Evolutionary conservation across 305 asterid genomes (phyloP), one percentile per base, ranked within the genome.

Genomic region (Andrographis paniculata): DNA sequence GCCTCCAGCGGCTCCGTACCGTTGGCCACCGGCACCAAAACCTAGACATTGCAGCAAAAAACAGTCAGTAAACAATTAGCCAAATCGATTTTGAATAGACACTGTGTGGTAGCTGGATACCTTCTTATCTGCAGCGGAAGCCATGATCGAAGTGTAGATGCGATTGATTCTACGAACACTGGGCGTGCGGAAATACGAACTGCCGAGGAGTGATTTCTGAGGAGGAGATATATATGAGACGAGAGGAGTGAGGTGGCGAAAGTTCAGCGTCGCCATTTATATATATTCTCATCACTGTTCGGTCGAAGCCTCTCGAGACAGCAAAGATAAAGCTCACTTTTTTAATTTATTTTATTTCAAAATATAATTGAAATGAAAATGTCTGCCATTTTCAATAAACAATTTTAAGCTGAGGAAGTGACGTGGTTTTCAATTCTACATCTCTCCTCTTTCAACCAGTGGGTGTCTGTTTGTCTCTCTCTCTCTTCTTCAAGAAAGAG

Each of bases 1-100:
- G 96, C 96, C 75, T 89, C 96, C 73, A 86, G 60, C 38, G 98
- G 92, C 82, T 89, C 98, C 35, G 93, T 71, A 18, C 98, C 98
- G 44, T 82, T 80, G 31, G 94, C 98, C 64, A 89, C 78, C 61
- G 98, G 96, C 50, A 89, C 86, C 93, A 89, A 78, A 52, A 89
- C 96, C 98, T 89, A 59, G 35, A 62, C 45, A 45, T 46, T 17
- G 48, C 28, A 39, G 43, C 24, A 5, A 18, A 61, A 53, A 4
- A 1, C n/a, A n/a, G n/a, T n/a, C n/a, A n/a, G n/a, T n/a, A n/a
- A 1, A 16, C 2, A 2, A 9, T 45, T 53, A 10, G 11, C 12
- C 30, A 14, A 20, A 4, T 3, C 9, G 44, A 43, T 14, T 50
- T 28, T 13, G 42, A 52, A 40, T 56, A 22, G 42, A 52, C 27